phyloP scores from a whole-genome alignment of 176 grass and related monocot genomes.

The Aegilops longissima region DNA sequence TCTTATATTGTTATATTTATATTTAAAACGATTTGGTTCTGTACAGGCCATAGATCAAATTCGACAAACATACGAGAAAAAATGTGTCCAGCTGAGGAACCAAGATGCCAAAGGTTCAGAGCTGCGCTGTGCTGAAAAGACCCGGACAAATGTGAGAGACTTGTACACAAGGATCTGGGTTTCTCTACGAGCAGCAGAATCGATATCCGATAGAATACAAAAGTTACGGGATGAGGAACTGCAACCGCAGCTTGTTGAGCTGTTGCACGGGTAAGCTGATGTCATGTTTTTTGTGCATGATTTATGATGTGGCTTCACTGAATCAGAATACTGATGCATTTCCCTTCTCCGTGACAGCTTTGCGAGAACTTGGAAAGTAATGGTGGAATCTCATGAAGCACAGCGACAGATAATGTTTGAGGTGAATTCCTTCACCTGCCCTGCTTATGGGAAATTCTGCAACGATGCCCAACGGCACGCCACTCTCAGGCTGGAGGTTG shows the following conservation, averaged over 20 bases:
- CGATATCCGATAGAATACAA: slow-evolving; percentile 87
- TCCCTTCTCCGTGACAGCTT: slow-evolving; percentile 50
- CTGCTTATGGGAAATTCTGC: slow-evolving; percentile 92
- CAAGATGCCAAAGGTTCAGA: slow-evolving; percentile 76
- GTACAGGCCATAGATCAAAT: slow-evolving; percentile 75
- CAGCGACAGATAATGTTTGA: slow-evolving; percentile 98
- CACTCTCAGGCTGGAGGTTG: slow-evolving; percentile 79
- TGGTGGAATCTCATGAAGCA: slow-evolving; percentile 88
- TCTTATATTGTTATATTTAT: neutral
- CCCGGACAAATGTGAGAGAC: slow-evolving; percentile 68
- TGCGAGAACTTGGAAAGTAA: slow-evolving; percentile 76
- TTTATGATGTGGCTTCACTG: neutral
- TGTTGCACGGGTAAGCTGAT: slow-evolving; percentile 78
- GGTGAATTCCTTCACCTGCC: slow-evolving; percentile 87
- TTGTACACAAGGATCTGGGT: slow-evolving; percentile 93
- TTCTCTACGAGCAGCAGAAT: slow-evolving; percentile 77
- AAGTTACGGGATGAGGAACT: slow-evolving; percentile 88
- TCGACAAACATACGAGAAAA: slow-evolving; percentile 82
- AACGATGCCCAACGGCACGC: slow-evolving; percentile 81
- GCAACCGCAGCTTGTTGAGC: slow-evolving; percentile 82
- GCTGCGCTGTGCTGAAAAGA: slow-evolving; percentile 65
- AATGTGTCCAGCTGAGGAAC: slow-evolving; percentile 83
- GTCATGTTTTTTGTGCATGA: neutral
- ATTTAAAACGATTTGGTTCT: slow-evolving; percentile 19
- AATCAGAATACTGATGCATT: neutral